Base-by-base conservation (phyloP, 306 rosid species). In the Quercus engelmannii region DNA sequence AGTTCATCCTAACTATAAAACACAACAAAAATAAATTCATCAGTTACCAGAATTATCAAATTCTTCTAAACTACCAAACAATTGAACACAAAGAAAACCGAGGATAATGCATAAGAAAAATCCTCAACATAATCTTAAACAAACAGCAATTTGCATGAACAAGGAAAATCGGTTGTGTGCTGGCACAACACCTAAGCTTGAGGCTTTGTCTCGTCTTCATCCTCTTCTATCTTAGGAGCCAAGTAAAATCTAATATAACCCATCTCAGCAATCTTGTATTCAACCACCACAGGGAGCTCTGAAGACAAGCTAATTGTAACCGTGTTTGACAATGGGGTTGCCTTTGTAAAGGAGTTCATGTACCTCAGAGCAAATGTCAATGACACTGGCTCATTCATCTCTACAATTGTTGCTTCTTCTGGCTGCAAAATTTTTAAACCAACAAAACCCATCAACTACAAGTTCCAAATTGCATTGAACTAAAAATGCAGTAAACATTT, bases 191-290 rank as follows among this genome's bases (percentile, higher is more conserved):
- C 72, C 72, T 33, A 68, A 59, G 31, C 74, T 21, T 84, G 58
- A 15, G 91, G 81, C 7, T 80, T 87, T 11, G 86, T 67, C 13
- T 90, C 92, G 19, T 83, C 88, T 21, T 93, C 99, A 0, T 96
- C 98, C 57, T 96, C 99, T 83, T 96, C 99, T 35, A 96, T 88
- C 90, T 91, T 93, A 14, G 99, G 98, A 59, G 98, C 99, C 92
- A 96, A 81, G 86, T 96, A 96, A 84, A 93, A 96, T 56, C 99
- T 83, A 68, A 88, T 77, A 38, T 88, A 84, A n/a, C 92, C 92
- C 92, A 88, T 86, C 85, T 88, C 92, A 31, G 92, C 92, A 74
- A 88, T 88, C 82, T 84, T 88, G 85, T 88, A 88, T 85, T 88
- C 92, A 54, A 88, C 92, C 25, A 86, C 74, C 74, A 61, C 98